These are phyloP conservation scores for Aspergillus mulundensis DNA, from an alignment of 495 filamentous ascomycete species.

Conservation along the genomic window DNA sequence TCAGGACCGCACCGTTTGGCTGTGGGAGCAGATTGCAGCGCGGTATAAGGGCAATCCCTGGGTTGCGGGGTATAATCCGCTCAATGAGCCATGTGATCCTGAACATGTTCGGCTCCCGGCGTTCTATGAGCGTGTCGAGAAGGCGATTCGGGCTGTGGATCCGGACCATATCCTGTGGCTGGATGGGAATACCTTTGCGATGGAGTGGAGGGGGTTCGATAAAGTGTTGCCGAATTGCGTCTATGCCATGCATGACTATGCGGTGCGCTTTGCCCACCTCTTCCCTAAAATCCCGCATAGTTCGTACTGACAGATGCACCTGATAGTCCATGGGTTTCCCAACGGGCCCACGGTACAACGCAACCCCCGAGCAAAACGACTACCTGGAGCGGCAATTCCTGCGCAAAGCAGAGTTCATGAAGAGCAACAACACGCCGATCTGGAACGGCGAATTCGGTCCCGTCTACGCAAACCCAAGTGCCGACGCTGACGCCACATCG, in stretches of 20 bases:
- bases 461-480: constrained; percentile 46
- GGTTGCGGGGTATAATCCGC: no score
- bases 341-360: no score
- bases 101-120: no score
- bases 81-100: no score
- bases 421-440: constrained; percentile 45
- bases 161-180: constrained; percentile 60
- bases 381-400: no score
- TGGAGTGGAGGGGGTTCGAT: constrained; percentile 47
- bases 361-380: no score
- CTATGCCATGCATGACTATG: constrained; percentile 62
- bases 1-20: no score
- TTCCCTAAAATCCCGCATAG: no score
- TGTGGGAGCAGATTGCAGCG: no score
- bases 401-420: constrained; percentile 56
- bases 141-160: constrained; percentile 55
- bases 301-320: no score
- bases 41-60: no score
- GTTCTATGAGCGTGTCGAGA: constrained; percentile 52
- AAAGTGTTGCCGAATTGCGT: constrained; percentile 52
- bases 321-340: no score
- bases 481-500: constrained; percentile 29
- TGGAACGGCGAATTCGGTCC: constrained; percentile 70
- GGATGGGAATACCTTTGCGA: constrained; percentile 64
- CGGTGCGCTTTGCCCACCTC: constrained; percentile 17